Evolutionary conservation across 139 green algal genomes (phyloP), one percentile per base, ranked within the genome.

Genomic region (Chlorella sp.): DNA sequence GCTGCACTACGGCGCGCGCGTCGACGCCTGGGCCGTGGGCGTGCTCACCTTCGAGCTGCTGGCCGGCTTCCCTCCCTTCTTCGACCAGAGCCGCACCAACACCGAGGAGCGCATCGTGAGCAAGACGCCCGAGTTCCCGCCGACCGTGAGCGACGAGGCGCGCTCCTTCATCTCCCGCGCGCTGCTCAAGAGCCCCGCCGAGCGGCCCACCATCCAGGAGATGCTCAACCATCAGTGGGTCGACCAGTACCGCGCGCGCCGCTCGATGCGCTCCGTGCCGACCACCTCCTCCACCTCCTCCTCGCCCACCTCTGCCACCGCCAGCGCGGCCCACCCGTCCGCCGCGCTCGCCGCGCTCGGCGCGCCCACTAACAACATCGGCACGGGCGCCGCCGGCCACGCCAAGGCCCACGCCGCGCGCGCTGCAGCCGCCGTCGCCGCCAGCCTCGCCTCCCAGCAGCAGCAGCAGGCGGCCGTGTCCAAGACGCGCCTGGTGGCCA

Each of bases 1-100:
- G 55, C 78, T 88, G 67, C 77, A 85, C 62, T 88, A 88, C 73
- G 49, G 35, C 36, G 72, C 62, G 0, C 64, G 71, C n/a, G 91
- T 95, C 22, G 92, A 97, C 85, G 91, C 87, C 73, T 97, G 92
- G 92, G 84, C 88, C 1, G 87, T 95, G 50, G 92, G 91, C 36
- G 86, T 96, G n/a, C 75, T 97, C 3, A 71, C 91, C 1, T 97
- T 90, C 61, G 91, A 96, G 80, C 86, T 96, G 75, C 71, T 96
- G 29, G 82, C 89, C 22, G 91, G 90, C 62, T 91, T 84, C 75
- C 86, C 90, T 6, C 90, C 90, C 5, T 95, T 94, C 62, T 91
- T 84, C 71, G 85, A 94, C 80, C 72, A 83, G 73, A 67, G 26
- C 31, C 77, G 82, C 23, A 81, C 50, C 36, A 74, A 49, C 23